Percentiles rank a stretch among this genome's conserved stretches.
Conservation (phyloP, 139 green algal species). For the Raphidocelis subcapitata region DNA sequence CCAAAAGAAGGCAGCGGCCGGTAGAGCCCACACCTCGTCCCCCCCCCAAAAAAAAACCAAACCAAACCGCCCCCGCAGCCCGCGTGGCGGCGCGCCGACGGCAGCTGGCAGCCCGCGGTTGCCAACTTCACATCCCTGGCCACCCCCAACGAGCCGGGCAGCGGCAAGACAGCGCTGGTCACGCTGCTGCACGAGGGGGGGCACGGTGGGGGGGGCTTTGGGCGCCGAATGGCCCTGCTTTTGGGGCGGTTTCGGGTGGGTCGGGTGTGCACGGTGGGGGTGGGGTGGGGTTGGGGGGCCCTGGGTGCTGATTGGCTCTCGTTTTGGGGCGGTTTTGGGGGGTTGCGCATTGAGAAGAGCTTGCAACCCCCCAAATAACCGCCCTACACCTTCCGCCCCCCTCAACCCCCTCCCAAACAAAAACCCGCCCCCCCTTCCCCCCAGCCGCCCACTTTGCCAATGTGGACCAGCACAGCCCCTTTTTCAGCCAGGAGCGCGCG, state of each 20-base stretch:
- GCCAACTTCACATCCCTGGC: conserved; percentile 83
- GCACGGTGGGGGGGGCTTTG: conserved; percentile 34
- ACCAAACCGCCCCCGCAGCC: conserved; percentile 46
- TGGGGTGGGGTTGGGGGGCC: conserved; percentile 22
- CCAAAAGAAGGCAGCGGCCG: too few species aligned
- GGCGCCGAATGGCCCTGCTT: not conserved
- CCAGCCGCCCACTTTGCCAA: conserved; percentile 65
- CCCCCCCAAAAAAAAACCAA: too few species aligned
- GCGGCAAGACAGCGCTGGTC: conserved; percentile 70
- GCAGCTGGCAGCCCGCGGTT: conserved; percentile 52
- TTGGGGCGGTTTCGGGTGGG: too few species aligned
- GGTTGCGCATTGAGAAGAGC: too few species aligned
- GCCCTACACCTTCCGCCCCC: conserved; percentile 8
- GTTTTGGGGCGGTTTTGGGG: too few species aligned
- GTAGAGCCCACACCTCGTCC: too few species aligned
- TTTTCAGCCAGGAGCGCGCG: conserved; percentile 73
- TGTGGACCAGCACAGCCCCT: conserved; percentile 71
- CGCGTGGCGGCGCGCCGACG: conserved; percentile 60
- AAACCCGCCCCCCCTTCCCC: too few species aligned
- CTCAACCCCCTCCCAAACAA: too few species aligned
- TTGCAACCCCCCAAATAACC: not conserved
- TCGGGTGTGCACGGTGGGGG: too few species aligned
- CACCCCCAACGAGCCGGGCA: conserved; percentile 61
- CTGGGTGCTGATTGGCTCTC: not conserved
- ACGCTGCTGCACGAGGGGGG: conserved; percentile 85